These are phyloP conservation scores for Wickerhamomyces tratensis DNA, from an alignment of 805 yeast genomes.

Conservation along the genomic window DNA sequence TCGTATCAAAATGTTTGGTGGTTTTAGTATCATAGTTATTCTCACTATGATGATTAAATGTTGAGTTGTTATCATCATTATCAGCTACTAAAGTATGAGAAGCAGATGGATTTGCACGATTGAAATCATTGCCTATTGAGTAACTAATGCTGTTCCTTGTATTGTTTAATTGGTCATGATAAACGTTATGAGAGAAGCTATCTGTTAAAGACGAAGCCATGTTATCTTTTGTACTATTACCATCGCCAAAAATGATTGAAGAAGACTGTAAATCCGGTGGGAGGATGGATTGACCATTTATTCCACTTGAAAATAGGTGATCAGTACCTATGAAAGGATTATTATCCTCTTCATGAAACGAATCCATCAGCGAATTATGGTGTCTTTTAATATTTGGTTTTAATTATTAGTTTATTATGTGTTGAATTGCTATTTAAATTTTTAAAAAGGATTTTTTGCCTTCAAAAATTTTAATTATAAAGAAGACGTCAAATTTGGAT, in stretches of 20 bases:
- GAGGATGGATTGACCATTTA: conserved; percentile 2
- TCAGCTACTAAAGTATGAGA: background rate
- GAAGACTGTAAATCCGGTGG: conserved; percentile 1
- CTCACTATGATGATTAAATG: too few relatives aligned
- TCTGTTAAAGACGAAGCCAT: background rate
- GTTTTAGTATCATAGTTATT: too few relatives aligned
- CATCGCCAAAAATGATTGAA: conserved; percentile 1
- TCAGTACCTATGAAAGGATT: conserved; percentile 22
- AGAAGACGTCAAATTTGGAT: too few relatives aligned
- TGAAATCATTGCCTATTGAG: background rate
- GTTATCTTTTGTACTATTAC: background rate
- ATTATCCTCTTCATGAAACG: conserved; percentile 20
- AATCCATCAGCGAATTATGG: conserved; percentile 1
- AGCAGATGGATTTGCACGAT: background rate
- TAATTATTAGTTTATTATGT: too few relatives aligned
- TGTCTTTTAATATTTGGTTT: too few relatives aligned
- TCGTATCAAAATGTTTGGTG: too few relatives aligned
- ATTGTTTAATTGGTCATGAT: background rate
- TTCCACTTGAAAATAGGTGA: conserved; percentile 17
- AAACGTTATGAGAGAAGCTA: background rate
- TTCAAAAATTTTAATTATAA: too few relatives aligned
- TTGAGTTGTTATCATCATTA: too few relatives aligned
- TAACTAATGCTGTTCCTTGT: background rate
- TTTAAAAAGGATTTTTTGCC: too few relatives aligned
- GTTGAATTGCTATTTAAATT: too few relatives aligned